Conservation (phyloP, 179 eudicot genomes). For the Camellia oleifera region DNA sequence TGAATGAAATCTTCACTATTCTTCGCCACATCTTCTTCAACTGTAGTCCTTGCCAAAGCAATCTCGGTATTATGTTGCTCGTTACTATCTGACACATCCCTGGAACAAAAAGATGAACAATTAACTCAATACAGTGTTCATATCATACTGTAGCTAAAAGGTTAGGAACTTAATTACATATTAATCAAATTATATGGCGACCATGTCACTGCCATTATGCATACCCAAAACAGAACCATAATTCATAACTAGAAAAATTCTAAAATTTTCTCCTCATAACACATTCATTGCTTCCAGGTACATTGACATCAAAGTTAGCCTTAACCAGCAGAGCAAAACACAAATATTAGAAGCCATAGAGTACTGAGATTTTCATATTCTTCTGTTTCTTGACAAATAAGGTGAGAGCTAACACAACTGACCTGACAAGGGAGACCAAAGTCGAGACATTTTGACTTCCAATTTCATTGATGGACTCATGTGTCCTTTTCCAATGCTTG, state of each 20-base stretch:
- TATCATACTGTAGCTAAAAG: no score
- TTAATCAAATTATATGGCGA: not conserved
- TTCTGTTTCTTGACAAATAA: constrained; percentile 2
- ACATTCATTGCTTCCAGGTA: not conserved
- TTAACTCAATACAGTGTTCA: not conserved
- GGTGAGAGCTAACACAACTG: constrained; percentile 13
- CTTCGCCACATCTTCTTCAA: constrained; percentile 57
- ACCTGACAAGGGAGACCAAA: constrained; percentile 68
- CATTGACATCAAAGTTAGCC: not conserved
- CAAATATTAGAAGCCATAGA: not conserved
- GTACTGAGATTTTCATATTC: not conserved
- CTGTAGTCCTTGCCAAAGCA: constrained; percentile 54
- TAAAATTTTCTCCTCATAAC: not conserved
- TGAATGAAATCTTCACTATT: constrained; percentile 54
- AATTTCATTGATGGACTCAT: constrained; percentile 57
- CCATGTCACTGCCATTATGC: not conserved
- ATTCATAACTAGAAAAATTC: not conserved
- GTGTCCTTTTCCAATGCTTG: constrained; percentile 63
- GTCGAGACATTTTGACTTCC: constrained; percentile 53
- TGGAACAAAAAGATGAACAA: constrained; percentile 23
- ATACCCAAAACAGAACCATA: not conserved
- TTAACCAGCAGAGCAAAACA: not conserved
- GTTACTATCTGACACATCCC: constrained; percentile 55
- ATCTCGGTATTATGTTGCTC: constrained; percentile 71
- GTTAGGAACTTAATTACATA: not conserved